Evolutionary conservation across 768 basidiomycete genomes (phyloP).

Genomic region (Amylocystis lapponica): DNA sequence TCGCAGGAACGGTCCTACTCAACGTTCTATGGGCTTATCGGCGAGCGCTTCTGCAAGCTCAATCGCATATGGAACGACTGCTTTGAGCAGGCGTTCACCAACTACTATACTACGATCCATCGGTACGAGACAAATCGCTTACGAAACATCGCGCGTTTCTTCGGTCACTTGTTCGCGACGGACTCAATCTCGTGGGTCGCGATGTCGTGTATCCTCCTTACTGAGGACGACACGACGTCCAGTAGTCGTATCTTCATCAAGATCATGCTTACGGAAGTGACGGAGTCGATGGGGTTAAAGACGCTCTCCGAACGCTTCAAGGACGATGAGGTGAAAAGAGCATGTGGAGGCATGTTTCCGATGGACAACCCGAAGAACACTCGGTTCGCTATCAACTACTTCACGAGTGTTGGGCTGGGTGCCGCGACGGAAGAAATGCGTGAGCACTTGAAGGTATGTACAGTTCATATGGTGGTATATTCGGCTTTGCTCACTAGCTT

Average conservation of each 20-base stretch:
- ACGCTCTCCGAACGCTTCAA: constrained; percentile 83
- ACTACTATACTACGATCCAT: constrained; percentile 95
- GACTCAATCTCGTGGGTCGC: constrained; percentile 90
- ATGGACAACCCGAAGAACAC: constrained; percentile 96
- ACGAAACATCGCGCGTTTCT: constrained; percentile 95
- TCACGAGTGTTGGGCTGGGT: constrained; percentile 91
- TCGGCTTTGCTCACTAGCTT: constrained; percentile 1
- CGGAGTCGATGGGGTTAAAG: constrained; percentile 90
- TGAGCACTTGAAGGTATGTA: constrained; percentile 80
- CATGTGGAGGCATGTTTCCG: constrained; percentile 87
- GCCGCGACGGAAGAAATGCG: constrained; percentile 93
- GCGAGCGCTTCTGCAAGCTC: constrained; percentile 94
- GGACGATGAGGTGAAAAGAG: constrained; percentile 72
- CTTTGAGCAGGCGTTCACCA: constrained; percentile 81
- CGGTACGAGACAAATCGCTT: constrained; percentile 98
- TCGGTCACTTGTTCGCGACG: constrained; percentile 83
- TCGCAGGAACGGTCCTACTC: constrained; percentile 98
- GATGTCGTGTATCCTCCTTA: constrained; percentile 82
- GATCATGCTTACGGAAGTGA: constrained; percentile 93
- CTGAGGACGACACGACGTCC: constrained; percentile 96
- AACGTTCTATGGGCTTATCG: constrained; percentile 93
- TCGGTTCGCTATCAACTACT: constrained; percentile 95
- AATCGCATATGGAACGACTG: constrained; percentile 91
- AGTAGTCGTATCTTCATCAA: constrained; percentile 97
- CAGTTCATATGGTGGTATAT: not conserved